A percentile compares a stretch with the other conserved stretches of the same genome.
Evolutionary conservation across 345 rosid species (phyloP).

Genomic region (Noccaea bulbosa): DNA sequence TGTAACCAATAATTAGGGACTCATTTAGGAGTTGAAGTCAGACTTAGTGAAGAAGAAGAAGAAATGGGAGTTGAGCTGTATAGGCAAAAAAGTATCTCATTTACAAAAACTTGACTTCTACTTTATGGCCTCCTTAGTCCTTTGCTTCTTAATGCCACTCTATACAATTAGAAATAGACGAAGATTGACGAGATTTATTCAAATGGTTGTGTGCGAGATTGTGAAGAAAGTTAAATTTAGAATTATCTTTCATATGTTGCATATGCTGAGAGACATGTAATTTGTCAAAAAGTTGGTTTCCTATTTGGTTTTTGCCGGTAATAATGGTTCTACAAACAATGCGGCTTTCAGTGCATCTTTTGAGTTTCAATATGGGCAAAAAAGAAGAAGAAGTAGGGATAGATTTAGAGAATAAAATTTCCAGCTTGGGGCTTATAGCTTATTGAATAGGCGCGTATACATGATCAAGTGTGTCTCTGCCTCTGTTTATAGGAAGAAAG

Average conservation of each 20-base stretch:
- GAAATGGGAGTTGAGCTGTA: neutral
- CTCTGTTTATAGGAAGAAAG: neutral
- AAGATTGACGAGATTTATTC: neutral
- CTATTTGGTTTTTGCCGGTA: neutral
- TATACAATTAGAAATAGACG: neutral
- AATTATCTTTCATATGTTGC: neutral
- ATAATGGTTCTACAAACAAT: neutral
- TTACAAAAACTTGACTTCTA: constrained; percentile 12
- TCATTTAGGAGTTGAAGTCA: constrained; percentile 27
- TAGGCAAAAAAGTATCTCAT: constrained; percentile 12
- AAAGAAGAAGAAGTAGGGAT: neutral
- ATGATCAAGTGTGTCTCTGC: constrained; percentile 24
- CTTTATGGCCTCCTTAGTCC: neutral
- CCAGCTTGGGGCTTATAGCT: neutral
- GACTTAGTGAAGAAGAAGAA: constrained; percentile 12
- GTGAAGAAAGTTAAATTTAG: neutral
- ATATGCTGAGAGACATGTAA: neutral
- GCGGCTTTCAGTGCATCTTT: neutral
- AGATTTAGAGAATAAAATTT: neutral
- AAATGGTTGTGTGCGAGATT: neutral
- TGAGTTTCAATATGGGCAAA: neutral
- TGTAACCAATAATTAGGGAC: constrained; percentile 2
- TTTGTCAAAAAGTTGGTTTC: neutral
- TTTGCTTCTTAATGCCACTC: constrained; percentile 6
- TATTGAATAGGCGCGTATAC: neutral